These are phyloP conservation scores for Hypsizygus marmoreus DNA, from an alignment of 768 basidiomycete genomes.

Conservation along the genomic window DNA sequence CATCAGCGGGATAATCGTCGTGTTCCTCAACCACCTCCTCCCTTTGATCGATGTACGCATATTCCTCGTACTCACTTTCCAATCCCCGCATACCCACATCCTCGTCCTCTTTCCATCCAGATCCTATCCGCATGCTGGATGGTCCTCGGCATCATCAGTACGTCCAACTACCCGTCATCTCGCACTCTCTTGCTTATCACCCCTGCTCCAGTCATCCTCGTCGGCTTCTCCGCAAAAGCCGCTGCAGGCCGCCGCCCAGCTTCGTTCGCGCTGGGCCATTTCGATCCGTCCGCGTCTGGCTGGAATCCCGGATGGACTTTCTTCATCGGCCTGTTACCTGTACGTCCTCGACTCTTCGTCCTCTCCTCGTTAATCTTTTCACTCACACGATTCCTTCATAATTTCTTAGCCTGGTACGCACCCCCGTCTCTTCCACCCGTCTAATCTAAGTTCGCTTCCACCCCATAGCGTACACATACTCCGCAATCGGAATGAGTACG, in stretches of 20 bases:
- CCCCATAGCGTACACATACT: slow-evolving; percentile 58
- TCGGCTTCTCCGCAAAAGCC: slow-evolving; percentile 59
- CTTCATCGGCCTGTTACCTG: slow-evolving; percentile 64
- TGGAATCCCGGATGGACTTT: slow-evolving; percentile 72
- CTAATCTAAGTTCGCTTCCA: slow-evolving; percentile 10
- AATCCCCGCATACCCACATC: neutral
- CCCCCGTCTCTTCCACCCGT: neutral
- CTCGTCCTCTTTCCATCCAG: slow-evolving; percentile 30
- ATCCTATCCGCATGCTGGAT: slow-evolving; percentile 66
- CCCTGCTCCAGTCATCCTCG: slow-evolving; percentile 47
- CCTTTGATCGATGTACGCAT: slow-evolving; percentile 52
- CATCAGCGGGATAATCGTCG: slow-evolving; percentile 49
- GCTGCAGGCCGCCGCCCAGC: slow-evolving; percentile 54
- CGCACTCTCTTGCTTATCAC: neutral
- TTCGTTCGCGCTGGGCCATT: slow-evolving; percentile 57
- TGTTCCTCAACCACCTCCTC: slow-evolving; percentile 56
- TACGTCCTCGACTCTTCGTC: slow-evolving; percentile 25
- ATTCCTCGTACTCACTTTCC: slow-evolving; percentile 11
- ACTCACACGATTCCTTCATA: slow-evolving; percentile 2
- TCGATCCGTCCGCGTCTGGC: slow-evolving; percentile 63
- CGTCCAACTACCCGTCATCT: neutral
- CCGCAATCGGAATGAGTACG: slow-evolving; percentile 66
- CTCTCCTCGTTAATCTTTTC: neutral
- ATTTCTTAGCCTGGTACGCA: slow-evolving; percentile 32
- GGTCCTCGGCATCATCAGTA: slow-evolving; percentile 54